Evolutionary conservation across 495 filamentous ascomycete species (phyloP), one percentile per base, ranked within the genome.

Genomic region (Penicillium odoratum): DNA sequence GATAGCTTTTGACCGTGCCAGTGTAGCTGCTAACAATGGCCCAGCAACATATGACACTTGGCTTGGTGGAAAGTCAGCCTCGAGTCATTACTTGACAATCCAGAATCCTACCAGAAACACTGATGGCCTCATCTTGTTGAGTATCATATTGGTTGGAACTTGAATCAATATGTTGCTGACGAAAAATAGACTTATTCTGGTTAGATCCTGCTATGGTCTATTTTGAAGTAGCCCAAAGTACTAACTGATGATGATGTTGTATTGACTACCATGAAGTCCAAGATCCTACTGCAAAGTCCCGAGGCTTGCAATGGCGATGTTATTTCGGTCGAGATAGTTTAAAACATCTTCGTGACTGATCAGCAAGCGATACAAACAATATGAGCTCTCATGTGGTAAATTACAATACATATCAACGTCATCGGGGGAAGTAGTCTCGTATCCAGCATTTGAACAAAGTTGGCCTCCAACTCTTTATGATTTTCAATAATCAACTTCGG

Each of bases 261-360:
- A 80, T 58, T 78, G 67, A 29, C 61, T 42, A 30, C 57, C 66
- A 9, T 62, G 58, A 29, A 81, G 64, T 8, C 67, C 43, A 7
- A 81, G 59, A 29, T 77, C 71, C 33, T 66, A 48, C 52, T 76
- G 64, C 8, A 82, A 60, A 26, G 75, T 73, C 34, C 73, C 71
- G 28, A 81, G 55, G 48, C 67, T 65, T 0, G 79, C 80, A 15
- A 75, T 69, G 1, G 77, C 74, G 60, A 77, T 76, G 40, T 80
- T 81, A 57, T 77, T 78, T 40, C 74, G 68, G 58, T 81, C 77
- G 29, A 78, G 67, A 57, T 73, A 71, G 55, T 76, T 80, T 64
- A 81, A 71, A 13, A 79, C 59, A 57, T 78, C 79, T 18, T 29
- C 9, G 29, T 7, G 5, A 30, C 4, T 15, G 1, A 16, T 59